Base-by-base conservation (phyloP, 495 filamentous ascomycete genomes). In the Bacidia rubella region DNA sequence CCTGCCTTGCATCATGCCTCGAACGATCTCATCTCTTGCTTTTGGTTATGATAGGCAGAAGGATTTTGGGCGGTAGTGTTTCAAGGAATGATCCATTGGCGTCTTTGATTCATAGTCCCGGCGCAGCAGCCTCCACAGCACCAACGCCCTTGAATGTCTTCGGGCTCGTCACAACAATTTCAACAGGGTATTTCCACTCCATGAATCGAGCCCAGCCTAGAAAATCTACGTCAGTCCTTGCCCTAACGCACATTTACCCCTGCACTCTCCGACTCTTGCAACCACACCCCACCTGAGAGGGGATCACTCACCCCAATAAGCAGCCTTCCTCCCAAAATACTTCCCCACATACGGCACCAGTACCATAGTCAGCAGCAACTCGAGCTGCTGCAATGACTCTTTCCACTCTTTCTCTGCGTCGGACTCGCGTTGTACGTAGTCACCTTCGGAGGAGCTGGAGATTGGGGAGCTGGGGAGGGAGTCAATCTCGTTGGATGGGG, bases 401-500 rank as follows among this genome's bases (percentile, higher is more conserved):
- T 86, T 82, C 92, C 92, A 98, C 66, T 98, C 90, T 19, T 74
- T 76, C 65, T 98, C 90, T 17, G 92, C 92, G 62, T 94, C 87
- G 24, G 81, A 84, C 20, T 74, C 71, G 45, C 67, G 62, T 41
- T 63, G 58, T 44, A 66, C 68, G 24, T 64, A 72, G 55, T 80
- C 72, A n/a, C 73, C 69, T 0, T 80, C 73, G 44, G 73, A 72
- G 49, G 82, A 79, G 32, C 72, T 70, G 24, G 75, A 83, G 32
- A 89, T 63, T 77, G 71, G 50, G 76, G 74, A 55, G 67, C 65
- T 44, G 60, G 65, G 49, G 62, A 62, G 55, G 42, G 70, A 70
- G 41, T 71, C 63, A 45, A 74, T 66, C 32, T 70, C 62, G 32
- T 70, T 58, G 59, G 70, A 66, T 62, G 70, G 70, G 45, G 67